Conservation (phyloP, 1,284 basidiomycete genomes). For the Bjerkandera adusta region DNA sequence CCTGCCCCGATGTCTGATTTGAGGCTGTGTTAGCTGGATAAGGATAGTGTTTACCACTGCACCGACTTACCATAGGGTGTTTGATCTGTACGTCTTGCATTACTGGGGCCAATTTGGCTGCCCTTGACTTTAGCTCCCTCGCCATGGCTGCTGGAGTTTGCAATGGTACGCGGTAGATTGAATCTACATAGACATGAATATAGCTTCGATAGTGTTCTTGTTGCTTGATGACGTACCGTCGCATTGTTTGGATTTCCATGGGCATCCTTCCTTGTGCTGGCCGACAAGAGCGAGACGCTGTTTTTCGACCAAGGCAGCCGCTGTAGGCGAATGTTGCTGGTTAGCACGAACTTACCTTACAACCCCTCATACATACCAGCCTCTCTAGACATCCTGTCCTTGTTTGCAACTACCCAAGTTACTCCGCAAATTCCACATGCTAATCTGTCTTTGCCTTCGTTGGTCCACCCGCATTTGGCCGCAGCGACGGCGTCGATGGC, state of each 20-base stretch:
- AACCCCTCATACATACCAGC: slow-evolving; percentile 53
- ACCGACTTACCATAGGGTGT: slow-evolving; percentile 63
- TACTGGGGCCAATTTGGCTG: slow-evolving; percentile 48
- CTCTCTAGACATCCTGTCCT: slow-evolving; percentile 66
- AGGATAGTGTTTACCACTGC: no score
- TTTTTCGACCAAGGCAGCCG: slow-evolving; percentile 66
- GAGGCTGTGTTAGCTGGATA: not conserved
- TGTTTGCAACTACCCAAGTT: slow-evolving; percentile 69
- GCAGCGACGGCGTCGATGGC: slow-evolving; percentile 75
- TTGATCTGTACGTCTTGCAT: slow-evolving; percentile 56
- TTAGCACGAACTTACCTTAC: slow-evolving; percentile 28
- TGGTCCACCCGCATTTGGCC: slow-evolving; percentile 75
- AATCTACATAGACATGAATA: slow-evolving; percentile 40
- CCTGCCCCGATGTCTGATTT: slow-evolving; percentile 32
- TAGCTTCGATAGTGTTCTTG: slow-evolving; percentile 5
- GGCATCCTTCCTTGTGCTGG: slow-evolving; percentile 75
- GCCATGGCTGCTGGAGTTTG: slow-evolving; percentile 60
- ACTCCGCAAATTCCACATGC: slow-evolving; percentile 66
- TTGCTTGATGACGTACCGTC: slow-evolving; percentile 49
- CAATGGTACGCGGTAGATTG: slow-evolving; percentile 73
- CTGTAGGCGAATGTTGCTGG: slow-evolving; percentile 33
- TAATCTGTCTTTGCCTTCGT: slow-evolving; percentile 73
- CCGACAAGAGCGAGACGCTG: slow-evolving; percentile 62
- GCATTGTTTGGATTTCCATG: slow-evolving; percentile 77
- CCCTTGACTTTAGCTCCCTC: slow-evolving; percentile 55